A percentile compares a stretch with the other conserved stretches of the same genome.
Evolutionary conservation across 495 filamentous ascomycete genomes (phyloP).

Genomic region (Aspergillus haitiensis): DNA sequence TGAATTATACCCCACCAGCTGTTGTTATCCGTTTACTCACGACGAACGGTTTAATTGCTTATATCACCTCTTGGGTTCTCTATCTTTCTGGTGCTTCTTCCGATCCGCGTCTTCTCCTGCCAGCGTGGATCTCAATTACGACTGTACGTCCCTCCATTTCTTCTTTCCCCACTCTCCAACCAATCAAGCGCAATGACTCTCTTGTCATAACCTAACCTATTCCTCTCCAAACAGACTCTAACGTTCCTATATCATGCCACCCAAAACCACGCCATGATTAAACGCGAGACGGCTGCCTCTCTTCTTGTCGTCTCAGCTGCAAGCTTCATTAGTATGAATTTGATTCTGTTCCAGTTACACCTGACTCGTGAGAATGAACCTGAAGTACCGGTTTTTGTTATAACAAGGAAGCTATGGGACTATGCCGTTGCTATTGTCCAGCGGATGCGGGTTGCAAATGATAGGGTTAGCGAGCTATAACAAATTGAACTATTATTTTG

Average conservation of each 20-base stretch:
- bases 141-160: conserved; percentile 51
- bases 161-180: neutral
- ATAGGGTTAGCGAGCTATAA: conserved; percentile 30
- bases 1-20: conserved; percentile 83
- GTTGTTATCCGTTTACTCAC: conserved; percentile 82
- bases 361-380: conserved; percentile 63
- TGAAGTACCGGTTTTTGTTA: conserved; percentile 60
- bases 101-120: conserved; percentile 75
- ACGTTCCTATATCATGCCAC: conserved; percentile 80
- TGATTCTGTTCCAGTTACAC: conserved; percentile 67
- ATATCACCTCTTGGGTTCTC: conserved; percentile 77
- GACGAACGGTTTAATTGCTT: conserved; percentile 75
- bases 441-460: conserved; percentile 43
- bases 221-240: conserved; percentile 53
- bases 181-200: neutral
- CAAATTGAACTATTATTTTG: no score
- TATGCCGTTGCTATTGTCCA: conserved; percentile 43
- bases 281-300: conserved; percentile 77
- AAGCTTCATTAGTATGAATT: conserved; percentile 73
- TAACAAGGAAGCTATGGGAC: conserved; percentile 50
- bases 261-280: conserved; percentile 77
- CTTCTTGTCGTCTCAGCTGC: conserved; percentile 73
- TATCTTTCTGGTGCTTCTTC: conserved; percentile 72
- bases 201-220: conserved; percentile 2
- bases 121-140: conserved; percentile 83